Evolutionary conservation across 1,139 yeast species (phyloP).

Genomic region (Kodamaea alishanica): DNA sequence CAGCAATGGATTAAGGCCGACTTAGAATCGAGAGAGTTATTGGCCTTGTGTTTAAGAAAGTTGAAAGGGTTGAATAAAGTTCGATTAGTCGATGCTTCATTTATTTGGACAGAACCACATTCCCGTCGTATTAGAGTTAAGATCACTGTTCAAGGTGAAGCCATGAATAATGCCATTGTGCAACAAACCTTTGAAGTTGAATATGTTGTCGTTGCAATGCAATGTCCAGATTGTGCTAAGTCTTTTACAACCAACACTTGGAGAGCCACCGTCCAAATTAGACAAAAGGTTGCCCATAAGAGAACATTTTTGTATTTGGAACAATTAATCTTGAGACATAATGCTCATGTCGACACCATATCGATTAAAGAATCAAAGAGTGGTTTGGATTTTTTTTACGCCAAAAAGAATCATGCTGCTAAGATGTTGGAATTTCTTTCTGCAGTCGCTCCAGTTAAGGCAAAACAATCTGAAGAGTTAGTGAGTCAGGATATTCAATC

Average conservation of each 20-base stretch:
- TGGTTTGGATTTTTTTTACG: slow-evolving; percentile 90
- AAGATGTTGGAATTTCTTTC: slow-evolving; percentile 89
- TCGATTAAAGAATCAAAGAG: slow-evolving; percentile 90
- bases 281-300: slow-evolving; percentile 96
- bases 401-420: slow-evolving; percentile 85
- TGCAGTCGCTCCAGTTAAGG: slow-evolving; percentile 83
- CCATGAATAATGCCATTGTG: slow-evolving; percentile 84
- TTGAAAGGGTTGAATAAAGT: slow-evolving; percentile 86
- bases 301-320: slow-evolving; percentile 93
- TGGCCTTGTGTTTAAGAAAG: slow-evolving; percentile 85
- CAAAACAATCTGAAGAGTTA: slow-evolving; percentile 85
- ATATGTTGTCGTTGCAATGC: slow-evolving; percentile 91
- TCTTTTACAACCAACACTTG: slow-evolving; percentile 94
- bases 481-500: slow-evolving; percentile 91
- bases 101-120: slow-evolving; percentile 99
- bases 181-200: slow-evolving; percentile 97
- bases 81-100: slow-evolving; percentile 87
- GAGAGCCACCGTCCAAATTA: slow-evolving; percentile 95
- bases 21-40: slow-evolving; percentile 85
- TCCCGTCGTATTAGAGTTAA: slow-evolving; percentile 90
- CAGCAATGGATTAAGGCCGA: slow-evolving; percentile 89
- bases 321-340: slow-evolving; percentile 88
- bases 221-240: slow-evolving; percentile 98
- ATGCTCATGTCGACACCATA: slow-evolving; percentile 92
- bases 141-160: slow-evolving; percentile 95